Base-by-base conservation (phyloP, 2,329 filamentous ascomycete species). In the Pseudocercospora pini-densiflorae region DNA sequence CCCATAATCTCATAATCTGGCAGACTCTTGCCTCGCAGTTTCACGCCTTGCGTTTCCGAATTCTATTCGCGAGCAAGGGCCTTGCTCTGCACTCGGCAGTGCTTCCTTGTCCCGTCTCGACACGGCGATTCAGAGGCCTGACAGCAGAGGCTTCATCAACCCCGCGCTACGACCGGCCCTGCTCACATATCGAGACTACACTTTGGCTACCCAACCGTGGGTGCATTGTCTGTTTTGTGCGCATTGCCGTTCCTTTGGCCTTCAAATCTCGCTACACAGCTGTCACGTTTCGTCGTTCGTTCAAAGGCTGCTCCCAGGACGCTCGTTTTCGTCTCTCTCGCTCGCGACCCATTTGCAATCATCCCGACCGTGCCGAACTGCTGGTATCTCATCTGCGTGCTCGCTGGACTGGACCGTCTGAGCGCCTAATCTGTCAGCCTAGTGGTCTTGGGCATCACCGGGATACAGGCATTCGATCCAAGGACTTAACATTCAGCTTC, bases 11-110 rank as follows among this genome's bases (percentile, higher is more conserved):
- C 61, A 57, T 66, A 64, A 68, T 63, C 64, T 63, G 64, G 60
- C 63, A 65, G 57, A 62, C 65, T 70, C 65, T 68, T 64, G 63
- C 63, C 66, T 65, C 65, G 60, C 61, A 64, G 63, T 71, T 70
- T 69, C 63, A 72, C 70, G 71, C 72, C 72, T 74, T 72, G 72
- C 72, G 65, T 73, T 71, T 73, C 67, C 67, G 61, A 72, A 68
- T 70, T 62, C 63, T 68, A 69, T 68, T 66, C 65, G 68, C 68
- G 66, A 67, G 68, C 71, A 69, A 71, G 68, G 65, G 63, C 68
- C 27, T 65, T 36, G 53, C 23, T 45, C 64, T 59, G 58, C 24
- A 19, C 64, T 65, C 70, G 69, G 70, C 69, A 68, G 62, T 63
- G 63, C 68, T 66, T 68, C 70, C 71, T 65, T 66, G 69, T 69